Percentiles rank a stretch among this genome's conserved stretches.
These are phyloP conservation scores for Aspergillus glaucus DNA, from an alignment of 2,329 filamentous ascomycete genomes.

Conservation along the genomic window DNA sequence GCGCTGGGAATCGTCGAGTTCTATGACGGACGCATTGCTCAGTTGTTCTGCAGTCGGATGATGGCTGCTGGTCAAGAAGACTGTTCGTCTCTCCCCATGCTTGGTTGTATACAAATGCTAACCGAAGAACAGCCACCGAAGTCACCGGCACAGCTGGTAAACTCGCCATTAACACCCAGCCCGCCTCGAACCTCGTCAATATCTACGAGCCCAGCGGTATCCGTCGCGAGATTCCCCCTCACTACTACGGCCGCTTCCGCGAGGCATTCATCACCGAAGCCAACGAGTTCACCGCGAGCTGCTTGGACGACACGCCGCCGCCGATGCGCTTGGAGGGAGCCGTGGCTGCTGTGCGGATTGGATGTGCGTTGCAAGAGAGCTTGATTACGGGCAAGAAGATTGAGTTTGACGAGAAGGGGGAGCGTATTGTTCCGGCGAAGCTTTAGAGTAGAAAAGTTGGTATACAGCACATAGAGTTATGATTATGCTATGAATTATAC, in stretches of 20 bases:
- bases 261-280: constrained; percentile 57
- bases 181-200: constrained; percentile 48
- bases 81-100: constrained; percentile 19
- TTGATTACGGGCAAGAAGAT: constrained; percentile 23
- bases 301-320: constrained; percentile 49
- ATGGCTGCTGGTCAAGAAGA: constrained; percentile 62
- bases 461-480: not conserved
- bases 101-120: not conserved
- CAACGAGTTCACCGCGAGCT: constrained; percentile 55
- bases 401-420: constrained; percentile 45
- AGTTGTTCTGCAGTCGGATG: constrained; percentile 58
- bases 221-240: constrained; percentile 50
- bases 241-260: constrained; percentile 58
- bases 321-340: constrained; percentile 52
- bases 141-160: constrained; percentile 60
- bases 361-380: constrained; percentile 50
- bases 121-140: constrained; percentile 41
- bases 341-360: constrained; percentile 52
- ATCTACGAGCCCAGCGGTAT: constrained; percentile 49
- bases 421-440: constrained; percentile 35
- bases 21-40: constrained; percentile 53
- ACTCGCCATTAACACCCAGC: constrained; percentile 53
- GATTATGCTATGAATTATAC: not conserved
- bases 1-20: constrained; percentile 59
- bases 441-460: constrained; percentile 21